Evolutionary conservation across 1,284 basidiomycete genomes (phyloP), one percentile per base, ranked within the genome.

Genomic region (Clitocybe nebularis): DNA sequence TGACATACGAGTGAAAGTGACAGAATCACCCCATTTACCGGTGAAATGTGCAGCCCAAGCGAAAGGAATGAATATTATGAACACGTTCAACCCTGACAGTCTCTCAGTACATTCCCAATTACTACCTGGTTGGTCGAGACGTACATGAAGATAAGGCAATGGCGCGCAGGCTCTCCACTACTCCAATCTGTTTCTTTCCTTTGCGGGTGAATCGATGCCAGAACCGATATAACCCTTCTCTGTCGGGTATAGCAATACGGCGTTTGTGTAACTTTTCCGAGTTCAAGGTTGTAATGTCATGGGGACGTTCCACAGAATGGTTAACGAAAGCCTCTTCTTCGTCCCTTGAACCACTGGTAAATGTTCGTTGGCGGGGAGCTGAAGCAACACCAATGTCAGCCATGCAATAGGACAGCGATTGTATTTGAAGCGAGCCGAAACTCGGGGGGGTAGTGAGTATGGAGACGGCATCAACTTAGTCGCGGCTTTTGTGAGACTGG

Each of bases 41-140:
- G 51, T 44, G 41, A 77, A 83, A 52, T 83, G 77, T 0, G 74
- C 67, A 1, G 64, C 69, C 82, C 82, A 87, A 5, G 81, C 77
- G 23, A 84, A 48, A 0, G 83, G 82, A 6, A 84, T 68, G 51
- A 79, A 69, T 1, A 84, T 14, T n/a, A 84, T 51, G 22, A 85
- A 66, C 0, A 75, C n/a, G 50, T 84, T 85, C 13, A 83, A 54
- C 69, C 73, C 80, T 81, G 14, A 9, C 26, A 21, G 10, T n/a
- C 41, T 1, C 21, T 36, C 17, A 17, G 30, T 24, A 26, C 17
- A 43, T 20, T 35, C 14, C 9, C 34, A 6, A 29, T 37, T 34
- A 43, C 30, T 30, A 32, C 26, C 30, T 30, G 28, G 23, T 32
- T 21, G 25, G 25, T 17, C 24, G n/a, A 20, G 13, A 68, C 72